Evolutionary conservation across 2,329 filamentous ascomycete species (phyloP).

Genomic region (Celoporthe dispersa): DNA sequence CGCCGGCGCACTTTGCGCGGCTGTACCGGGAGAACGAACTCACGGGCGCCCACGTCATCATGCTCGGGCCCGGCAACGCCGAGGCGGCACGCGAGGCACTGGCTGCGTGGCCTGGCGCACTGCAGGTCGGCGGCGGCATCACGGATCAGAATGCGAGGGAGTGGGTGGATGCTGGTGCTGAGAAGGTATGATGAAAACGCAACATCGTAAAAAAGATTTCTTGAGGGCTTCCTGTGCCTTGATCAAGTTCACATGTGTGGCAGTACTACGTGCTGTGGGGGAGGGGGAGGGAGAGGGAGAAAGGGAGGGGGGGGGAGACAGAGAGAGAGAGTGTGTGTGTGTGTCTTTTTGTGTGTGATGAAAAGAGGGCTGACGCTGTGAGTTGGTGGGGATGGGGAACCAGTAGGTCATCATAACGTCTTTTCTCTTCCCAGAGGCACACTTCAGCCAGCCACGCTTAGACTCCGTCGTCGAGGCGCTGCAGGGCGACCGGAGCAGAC

Average conservation of each 20-base stretch:
- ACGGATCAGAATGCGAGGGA: slow-evolving; percentile 79
- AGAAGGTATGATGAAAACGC: slow-evolving; percentile 66
- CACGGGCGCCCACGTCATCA: slow-evolving; percentile 88
- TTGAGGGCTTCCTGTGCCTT: neutral
- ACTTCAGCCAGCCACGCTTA: slow-evolving; percentile 78
- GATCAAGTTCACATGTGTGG: neutral
- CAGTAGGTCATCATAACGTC: slow-evolving; percentile 94
- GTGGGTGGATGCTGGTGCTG: slow-evolving; percentile 88
- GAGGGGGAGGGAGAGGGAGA: too few relatives aligned
- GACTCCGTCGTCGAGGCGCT: slow-evolving; percentile 75
- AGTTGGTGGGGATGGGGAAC: slow-evolving; percentile 7
- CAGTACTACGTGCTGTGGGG: neutral
- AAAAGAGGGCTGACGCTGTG: slow-evolving; percentile 6
- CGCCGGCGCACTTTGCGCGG: slow-evolving; percentile 78
- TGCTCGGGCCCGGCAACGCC: slow-evolving; percentile 89
- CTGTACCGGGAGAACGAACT: slow-evolving; percentile 79
- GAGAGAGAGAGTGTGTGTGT: too few relatives aligned
- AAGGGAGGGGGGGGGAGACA: too few relatives aligned
- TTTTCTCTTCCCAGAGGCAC: slow-evolving; percentile 84
- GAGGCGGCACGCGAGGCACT: slow-evolving; percentile 79
- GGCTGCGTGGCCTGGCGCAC: slow-evolving; percentile 73
- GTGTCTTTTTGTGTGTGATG: too few relatives aligned
- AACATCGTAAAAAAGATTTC: neutral
- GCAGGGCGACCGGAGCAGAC: slow-evolving; percentile 73
- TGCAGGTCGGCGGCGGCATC: slow-evolving; percentile 96